Base-by-base conservation (phyloP, 345 rosid species). In the Brassica juncea region DNA sequence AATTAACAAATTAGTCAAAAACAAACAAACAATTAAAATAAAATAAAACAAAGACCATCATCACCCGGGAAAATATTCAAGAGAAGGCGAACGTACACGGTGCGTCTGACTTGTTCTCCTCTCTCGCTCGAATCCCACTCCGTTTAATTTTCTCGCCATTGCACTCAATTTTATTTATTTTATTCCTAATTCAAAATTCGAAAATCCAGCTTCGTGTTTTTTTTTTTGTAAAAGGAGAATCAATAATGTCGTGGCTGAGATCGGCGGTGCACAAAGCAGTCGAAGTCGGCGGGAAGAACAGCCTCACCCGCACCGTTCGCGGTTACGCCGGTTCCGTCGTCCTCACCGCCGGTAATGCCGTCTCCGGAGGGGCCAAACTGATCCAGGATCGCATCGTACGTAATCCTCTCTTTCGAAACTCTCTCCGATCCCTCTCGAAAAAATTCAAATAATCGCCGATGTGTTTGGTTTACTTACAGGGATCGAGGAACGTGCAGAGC, bases 231-330 rank as follows among this genome's bases (percentile, higher is more conserved):
- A 55, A 55, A n/a, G 57, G 19, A n/a, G 57, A 57, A 69, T 32
- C 35, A 47, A 74, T 15, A 55, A 92, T 92, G 98, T 91, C 98
- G 86, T 93, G 98, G 98, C 30, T 93, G 15, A 77, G 87, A 74
- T 62, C 88, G 32, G 98, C 93, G 25, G 93, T 93, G 71, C 82
- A 81, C 84, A 89, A 75, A 71, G 98, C 98, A 1, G 98, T 91
- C 1, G 92, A 85, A 82, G 98, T 71, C 47, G 92, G 98, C 60
- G 92, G 88, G 67, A 83, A 79, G 9, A 85, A 86, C 58, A 82
- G 60, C 21, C 16, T 91, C 44, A 85, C 88, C 19, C 89, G 90
- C 72, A 86, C 88, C 65, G 93, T 93, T 49, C 89, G 88, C 2
- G 83, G 74, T 67, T 87, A 85, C 54, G 94, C 98, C n/a, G 97